These are phyloP conservation scores for Huntiella moniliformis DNA, from an alignment of 2,329 filamentous ascomycete species.

Conservation along the genomic window DNA sequence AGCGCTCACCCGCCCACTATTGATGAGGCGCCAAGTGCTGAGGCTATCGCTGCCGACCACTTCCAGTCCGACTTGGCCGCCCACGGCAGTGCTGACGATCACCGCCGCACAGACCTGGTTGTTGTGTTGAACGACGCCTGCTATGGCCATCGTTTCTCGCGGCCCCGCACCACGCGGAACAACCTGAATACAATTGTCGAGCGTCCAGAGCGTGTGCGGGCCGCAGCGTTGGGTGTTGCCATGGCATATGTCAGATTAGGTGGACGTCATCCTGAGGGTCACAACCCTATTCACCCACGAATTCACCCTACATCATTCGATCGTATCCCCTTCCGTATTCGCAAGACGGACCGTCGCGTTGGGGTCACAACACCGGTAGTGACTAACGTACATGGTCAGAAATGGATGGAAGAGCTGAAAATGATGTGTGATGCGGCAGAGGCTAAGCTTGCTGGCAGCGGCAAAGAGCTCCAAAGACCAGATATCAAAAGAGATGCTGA, in stretches of 20 bases:
- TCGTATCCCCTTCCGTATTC: slow-evolving; percentile 62
- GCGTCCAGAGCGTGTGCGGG: slow-evolving; percentile 75
- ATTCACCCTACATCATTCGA: slow-evolving; percentile 34
- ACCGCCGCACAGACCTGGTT: slow-evolving; percentile 39
- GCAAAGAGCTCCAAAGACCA: slow-evolving; percentile 59
- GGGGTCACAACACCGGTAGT: slow-evolving; percentile 58
- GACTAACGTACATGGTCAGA: slow-evolving; percentile 73
- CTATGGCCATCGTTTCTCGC: slow-evolving; percentile 81
- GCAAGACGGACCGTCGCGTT: slow-evolving; percentile 56
- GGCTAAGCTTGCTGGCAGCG: slow-evolving; percentile 54
- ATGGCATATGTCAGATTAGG: slow-evolving; percentile 83
- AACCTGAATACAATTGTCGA: slow-evolving; percentile 73
- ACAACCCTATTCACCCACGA: slow-evolving; percentile 46
- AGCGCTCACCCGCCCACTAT: slow-evolving; percentile 15
- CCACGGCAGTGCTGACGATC: slow-evolving; percentile 31
- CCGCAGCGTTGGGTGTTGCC: slow-evolving; percentile 63
- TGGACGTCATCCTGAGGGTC: slow-evolving; percentile 54
- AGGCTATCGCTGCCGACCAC: slow-evolving; percentile 44
- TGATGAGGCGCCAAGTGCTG: slow-evolving; percentile 26
- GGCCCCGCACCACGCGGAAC: slow-evolving; percentile 56
- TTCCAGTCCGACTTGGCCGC: slow-evolving; percentile 50
- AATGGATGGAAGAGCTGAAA: slow-evolving; percentile 87
- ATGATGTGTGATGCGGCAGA: slow-evolving; percentile 69
- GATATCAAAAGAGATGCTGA: slow-evolving; percentile 36
- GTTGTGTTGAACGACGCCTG: slow-evolving; percentile 86